phyloP scores from a whole-genome alignment of 768 basidiomycete species.

The Trametopsis cervina region DNA sequence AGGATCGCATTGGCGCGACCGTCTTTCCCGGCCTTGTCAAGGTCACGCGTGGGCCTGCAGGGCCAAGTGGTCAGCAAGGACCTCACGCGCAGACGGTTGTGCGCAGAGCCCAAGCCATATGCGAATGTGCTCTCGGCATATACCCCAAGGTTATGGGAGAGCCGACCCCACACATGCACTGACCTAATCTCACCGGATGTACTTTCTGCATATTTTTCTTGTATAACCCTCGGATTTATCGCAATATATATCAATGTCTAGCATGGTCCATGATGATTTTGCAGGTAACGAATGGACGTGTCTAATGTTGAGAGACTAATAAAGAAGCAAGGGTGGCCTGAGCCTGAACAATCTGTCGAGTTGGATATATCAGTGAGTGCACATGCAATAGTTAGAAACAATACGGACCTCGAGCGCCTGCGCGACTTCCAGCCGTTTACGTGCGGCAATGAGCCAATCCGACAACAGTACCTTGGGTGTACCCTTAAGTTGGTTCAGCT shows the following conservation, averaged over 20 bases:
- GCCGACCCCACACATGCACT: conserved; percentile 6
- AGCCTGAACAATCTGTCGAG: conserved; percentile 58
- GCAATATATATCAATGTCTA: conserved; percentile 2
- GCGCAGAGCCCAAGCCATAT: conserved; percentile 78
- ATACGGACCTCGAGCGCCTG: conserved; percentile 77
- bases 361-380: conserved; percentile 6
- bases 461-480: conserved; percentile 63
- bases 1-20: conserved; percentile 73
- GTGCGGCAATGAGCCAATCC: conserved; percentile 91
- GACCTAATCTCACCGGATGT: neutral
- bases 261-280: conserved; percentile 10
- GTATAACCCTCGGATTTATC: neutral
- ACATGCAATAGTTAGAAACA: neutral
- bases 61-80: conserved; percentile 29
- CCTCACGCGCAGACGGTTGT: conserved; percentile 68
- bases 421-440: conserved; percentile 81
- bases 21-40: conserved; percentile 88
- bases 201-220: neutral
- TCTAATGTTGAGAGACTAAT: conserved; percentile 42
- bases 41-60: conserved; percentile 41
- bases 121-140: conserved; percentile 61
- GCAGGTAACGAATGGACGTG: conserved; percentile 7
- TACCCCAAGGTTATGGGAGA: neutral
- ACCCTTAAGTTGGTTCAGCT: conserved; percentile 86
- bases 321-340: conserved; percentile 81